Conservation (phyloP, 306 rosid species). For the Betula pendula region DNA sequence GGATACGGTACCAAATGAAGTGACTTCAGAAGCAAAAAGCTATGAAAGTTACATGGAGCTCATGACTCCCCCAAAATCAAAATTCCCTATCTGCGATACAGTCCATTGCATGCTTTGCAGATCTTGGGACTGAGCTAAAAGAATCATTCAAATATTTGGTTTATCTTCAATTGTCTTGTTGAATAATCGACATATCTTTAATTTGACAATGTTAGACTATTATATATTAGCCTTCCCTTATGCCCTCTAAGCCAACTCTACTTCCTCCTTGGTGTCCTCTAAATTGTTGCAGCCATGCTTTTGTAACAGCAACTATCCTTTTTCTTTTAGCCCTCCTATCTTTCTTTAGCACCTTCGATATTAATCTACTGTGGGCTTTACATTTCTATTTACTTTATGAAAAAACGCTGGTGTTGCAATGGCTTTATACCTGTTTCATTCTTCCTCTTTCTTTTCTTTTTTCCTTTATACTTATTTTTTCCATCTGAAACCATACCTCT, state of each 20-base stretch:
- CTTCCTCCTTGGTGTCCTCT: background rate
- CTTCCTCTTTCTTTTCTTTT: background rate
- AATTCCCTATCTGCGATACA: background rate
- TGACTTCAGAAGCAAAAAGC: conserved; percentile 7
- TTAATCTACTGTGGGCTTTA: background rate
- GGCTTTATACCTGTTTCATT: background rate
- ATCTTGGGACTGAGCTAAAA: conserved; percentile 12
- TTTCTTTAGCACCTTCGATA: background rate
- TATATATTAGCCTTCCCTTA: conserved; percentile 6
- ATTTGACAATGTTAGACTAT: background rate
- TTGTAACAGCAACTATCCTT: background rate
- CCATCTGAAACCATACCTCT: background rate
- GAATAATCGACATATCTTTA: background rate
- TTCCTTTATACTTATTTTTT: background rate
- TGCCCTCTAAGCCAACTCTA: conserved; percentile 5
- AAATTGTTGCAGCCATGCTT: background rate
- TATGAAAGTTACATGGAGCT: background rate
- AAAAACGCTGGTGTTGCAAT: background rate
- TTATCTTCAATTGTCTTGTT: background rate
- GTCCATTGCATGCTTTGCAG: background rate
- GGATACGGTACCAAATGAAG: conserved; percentile 9
- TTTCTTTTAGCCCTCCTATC: conserved; percentile 1
- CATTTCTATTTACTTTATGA: background rate
- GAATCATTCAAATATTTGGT: conserved; percentile 15
- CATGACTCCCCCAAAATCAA: conserved; percentile 2